Base-by-base conservation (phyloP, 331 rosid species). In the Quercus tomentella region DNA sequence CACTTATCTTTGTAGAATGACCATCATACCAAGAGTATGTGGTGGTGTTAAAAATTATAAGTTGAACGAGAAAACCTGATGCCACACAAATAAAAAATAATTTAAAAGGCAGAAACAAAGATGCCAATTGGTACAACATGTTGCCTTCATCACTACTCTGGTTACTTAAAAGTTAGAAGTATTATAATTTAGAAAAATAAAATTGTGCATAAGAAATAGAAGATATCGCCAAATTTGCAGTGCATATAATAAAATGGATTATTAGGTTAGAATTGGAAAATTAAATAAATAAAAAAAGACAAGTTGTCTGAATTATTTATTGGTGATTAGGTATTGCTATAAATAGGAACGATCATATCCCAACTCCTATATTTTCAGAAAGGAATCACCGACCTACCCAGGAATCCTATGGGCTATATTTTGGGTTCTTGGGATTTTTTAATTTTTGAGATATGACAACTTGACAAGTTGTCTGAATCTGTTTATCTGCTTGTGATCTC, bases 341-440 rank as follows among this genome's bases (percentile, higher is more conserved):
- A 76, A 67, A 56, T 78, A 41, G 90, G 79, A 70, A 73, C 21
- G 26, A 55, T 16, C 58, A 54, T 30, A 80, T 82, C 68, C 30
- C 77, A 7, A 37, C 11, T 43, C 49, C 67, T 74, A 45, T 76
- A 55, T 56, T 69, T 81, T 78, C 58, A 61, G 85, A 81, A 81
- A 80, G 45, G 12, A 8, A 41, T 69, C 66, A 14, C 63, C 56
- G 66, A 77, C 55, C 77, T 30, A 60, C 63, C 18, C 18, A 55
- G 67, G 88, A 86, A 89, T 83, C 89, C 86, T 77, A 81, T 76
- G 87, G 77, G 57, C 54, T 49, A 49, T 49, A 41, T 41, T 11
- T 41, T 2, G 45, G 45, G 45, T 41, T 41, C 26, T 73, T 41
- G 22, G 41, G 72, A 70, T 72, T 73, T 76, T 37, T 56, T 71